Evolutionary conservation across 2,329 filamentous ascomycete genomes (phyloP), one percentile per base, ranked within the genome.

Genomic region (Zopfia rhizophila): DNA sequence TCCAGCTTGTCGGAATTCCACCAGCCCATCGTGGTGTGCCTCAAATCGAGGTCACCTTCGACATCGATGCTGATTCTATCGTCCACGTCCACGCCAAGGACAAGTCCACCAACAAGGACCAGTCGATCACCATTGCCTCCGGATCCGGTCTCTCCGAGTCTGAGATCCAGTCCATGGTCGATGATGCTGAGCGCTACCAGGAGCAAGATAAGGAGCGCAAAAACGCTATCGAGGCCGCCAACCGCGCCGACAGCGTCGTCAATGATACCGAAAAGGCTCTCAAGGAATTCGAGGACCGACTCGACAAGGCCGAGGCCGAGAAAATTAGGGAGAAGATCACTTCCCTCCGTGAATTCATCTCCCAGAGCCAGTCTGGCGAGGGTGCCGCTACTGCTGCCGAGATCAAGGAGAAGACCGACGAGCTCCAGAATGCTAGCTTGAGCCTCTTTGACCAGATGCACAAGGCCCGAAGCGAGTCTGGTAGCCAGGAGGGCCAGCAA

Each of bases 401-500:
- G 78, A 88, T 99, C 77, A 97, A 97, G 89, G 86, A 90, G 81
- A 97, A 97, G 90, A 95, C 90, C 67, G 94, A 97, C 61, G 93
- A 97, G 78, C 89, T 99, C 72, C 94, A 97, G 82, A 90, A 89
- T 74, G 90, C 93, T 62, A 93, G 89, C 77, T 82, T 99, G 78
- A 96, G 90, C 79, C 87, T 97, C 69, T 97, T 99, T 76, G 94
- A 97, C 82, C 97, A 97, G 89, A 96, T 99, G 90, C 93, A 99
- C 89, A 95, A 96, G 84, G 91, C 93, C 62, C 88, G 90, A 65
- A 75, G 78, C 62, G 89, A 92, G 80, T 81, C 72, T 55, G 47
- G 53, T 47, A 65, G 80, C 63, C 69, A 71, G 56, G 63, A 61
- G 47, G 66, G 69, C 39, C 57, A 70, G 60, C 61, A 72, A 56